Conservation (phyloP, 768 basidiomycete genomes). For the Suillus sp. region DNA sequence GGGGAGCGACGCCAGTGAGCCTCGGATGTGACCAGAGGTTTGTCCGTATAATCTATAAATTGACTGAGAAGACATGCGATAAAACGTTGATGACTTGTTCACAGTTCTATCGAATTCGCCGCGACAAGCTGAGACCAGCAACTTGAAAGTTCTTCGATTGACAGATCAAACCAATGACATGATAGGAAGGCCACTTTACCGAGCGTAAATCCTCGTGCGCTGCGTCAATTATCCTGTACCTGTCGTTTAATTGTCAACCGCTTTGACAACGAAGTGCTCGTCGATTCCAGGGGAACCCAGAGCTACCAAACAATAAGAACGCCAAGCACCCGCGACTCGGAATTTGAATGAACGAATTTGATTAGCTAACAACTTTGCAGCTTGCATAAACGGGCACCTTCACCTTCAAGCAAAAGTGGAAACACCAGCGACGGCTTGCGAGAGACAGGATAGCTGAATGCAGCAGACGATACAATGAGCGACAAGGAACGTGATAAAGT, state of each 20-base stretch:
- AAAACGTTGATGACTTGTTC: background rate
- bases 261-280: too few species aligned
- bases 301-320: too few species aligned
- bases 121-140: background rate
- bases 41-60: background rate
- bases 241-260: too few species aligned
- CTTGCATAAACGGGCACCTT: too few species aligned
- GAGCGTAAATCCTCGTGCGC: background rate
- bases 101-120: background rate
- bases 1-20: background rate
- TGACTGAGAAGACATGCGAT: background rate
- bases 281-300: too few species aligned
- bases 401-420: too few species aligned
- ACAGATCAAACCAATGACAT: background rate
- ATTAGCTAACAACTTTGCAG: background rate
- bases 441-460: too few species aligned
- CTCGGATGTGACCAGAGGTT: background rate
- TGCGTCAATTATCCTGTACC: too few species aligned
- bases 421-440: too few species aligned
- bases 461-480: too few species aligned
- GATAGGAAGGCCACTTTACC: background rate
- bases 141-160: background rate
- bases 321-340: background rate
- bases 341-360: background rate
- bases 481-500: too few species aligned